Evolutionary conservation across 2,329 filamentous ascomycete species (phyloP).

Genomic region (Colletotrichum cuscutae): DNA sequence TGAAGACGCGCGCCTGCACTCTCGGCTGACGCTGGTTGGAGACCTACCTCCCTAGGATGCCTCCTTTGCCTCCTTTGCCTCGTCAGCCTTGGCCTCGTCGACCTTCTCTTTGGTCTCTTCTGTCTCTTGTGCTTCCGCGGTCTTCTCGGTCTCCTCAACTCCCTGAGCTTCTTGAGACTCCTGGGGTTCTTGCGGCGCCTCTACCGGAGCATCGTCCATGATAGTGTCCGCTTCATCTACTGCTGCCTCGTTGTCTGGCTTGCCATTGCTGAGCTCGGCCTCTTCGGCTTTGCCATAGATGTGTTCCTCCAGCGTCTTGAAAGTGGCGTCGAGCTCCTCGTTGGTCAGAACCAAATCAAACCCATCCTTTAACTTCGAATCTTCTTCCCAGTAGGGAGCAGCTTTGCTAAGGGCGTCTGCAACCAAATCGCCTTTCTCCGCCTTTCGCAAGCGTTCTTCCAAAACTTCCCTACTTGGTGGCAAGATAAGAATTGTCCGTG

Average conservation of each 20-base stretch:
- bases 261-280: constrained; percentile 1
- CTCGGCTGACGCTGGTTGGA: not conserved
- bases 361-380: constrained; percentile 14
- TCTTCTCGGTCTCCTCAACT: not conserved
- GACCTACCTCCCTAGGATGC: not conserved
- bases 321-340: constrained; percentile 29
- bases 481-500: constrained; percentile 64
- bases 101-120: not conserved
- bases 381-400: constrained; percentile 40
- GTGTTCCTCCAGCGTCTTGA: constrained; percentile 21
- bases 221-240: constrained; percentile 1
- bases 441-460: constrained; percentile 41
- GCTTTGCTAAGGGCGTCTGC: constrained; percentile 39
- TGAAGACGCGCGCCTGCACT: not conserved
- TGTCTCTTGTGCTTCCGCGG: not conserved
- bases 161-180: not conserved
- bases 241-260: not conserved
- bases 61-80: not conserved
- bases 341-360: constrained; percentile 34
- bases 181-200: not conserved
- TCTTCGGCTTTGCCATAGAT: constrained; percentile 17
- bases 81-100: not conserved
- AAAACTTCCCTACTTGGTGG: constrained; percentile 48
- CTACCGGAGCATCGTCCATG: constrained; percentile 25
- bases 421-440: constrained; percentile 38